A percentile compares a stretch with the other conserved stretches of the same genome.
phyloP scores from a whole-genome alignment of 176 grass and related monocot species.

The Zea mays region Zm-B73-REFERENCE-NAM-5.0 NC_050102.1:175038501-175039000 shows the following conservation, averaged over 20 bases:
- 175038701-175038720: slow-evolving; percentile 93
- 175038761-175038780: slow-evolving; percentile 96
- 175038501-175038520: slow-evolving; percentile 75
- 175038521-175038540: slow-evolving; percentile 93
- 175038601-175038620: slow-evolving; percentile 72
- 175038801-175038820: slow-evolving; percentile 45
- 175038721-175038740: slow-evolving; percentile 80
- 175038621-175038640: slow-evolving; percentile 82
- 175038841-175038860: neutral
- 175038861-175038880: neutral
- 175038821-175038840: slow-evolving; percentile 11
- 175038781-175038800: slow-evolving; percentile 89
- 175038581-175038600: slow-evolving; percentile 74
- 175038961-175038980: slow-evolving; percentile 73
- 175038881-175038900: neutral
- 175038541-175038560: slow-evolving; percentile 71
- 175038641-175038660: slow-evolving; percentile 84
- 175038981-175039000: slow-evolving; percentile 80
- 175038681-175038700: slow-evolving; percentile 84
- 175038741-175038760: slow-evolving; percentile 87
- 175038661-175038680: slow-evolving; percentile 85
- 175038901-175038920: neutral
- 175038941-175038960: slow-evolving; percentile 83
- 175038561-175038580: slow-evolving; percentile 76
- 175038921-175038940: slow-evolving; percentile 74